Base-by-base conservation (phyloP, 2,329 filamentous ascomycete species). In the Purpureocillium lavendulum region DNA sequence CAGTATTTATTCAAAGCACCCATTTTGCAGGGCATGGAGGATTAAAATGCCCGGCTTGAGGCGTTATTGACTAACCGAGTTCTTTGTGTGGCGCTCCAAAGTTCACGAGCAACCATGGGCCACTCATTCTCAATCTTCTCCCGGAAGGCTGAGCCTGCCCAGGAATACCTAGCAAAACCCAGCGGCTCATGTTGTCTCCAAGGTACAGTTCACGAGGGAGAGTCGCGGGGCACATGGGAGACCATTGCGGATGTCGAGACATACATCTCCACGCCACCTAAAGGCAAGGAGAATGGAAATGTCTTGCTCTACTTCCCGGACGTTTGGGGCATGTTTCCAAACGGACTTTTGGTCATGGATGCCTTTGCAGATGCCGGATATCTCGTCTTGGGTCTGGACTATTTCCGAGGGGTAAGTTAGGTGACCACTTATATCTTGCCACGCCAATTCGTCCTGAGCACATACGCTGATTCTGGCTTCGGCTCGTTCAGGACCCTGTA, bases 251-350 rank as follows among this genome's bases (percentile, higher is more conserved):
- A 55, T 4, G 49, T 63, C 4, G 54, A 61, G n/a, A 66, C 63
- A 1, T 68, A 68, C 45, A 10, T 26, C 21, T 52, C 67, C 7
- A 32, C 32, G 13, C 37, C 24, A 45, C 60, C 53, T 31, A 33
- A 42, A 11, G 52, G 42, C 8, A 59, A 53, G 24, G 43, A 53
- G 5, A 68, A 67, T 43, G 65, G 65, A 1, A 49, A 69, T 42
- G 49, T 69, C 28, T 38, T 70, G 6, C 51, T 70, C 5, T 70
- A 67, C 50, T 69, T 66, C 47, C 65, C 66, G 0, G 66, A 69
- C 41, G 61, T 68, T 5, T 67, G 57, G 54, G 66, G 66, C 9
- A 54, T 70, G 46, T 67, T 61, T 42, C 56, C 49, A 9, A 70
- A 70, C 36, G 60, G 58, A 1, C 47, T 63, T 18, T 52, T 69